Base-by-base conservation (phyloP, 2,329 filamentous ascomycete species). In the Fusarium circinatum region DNA sequence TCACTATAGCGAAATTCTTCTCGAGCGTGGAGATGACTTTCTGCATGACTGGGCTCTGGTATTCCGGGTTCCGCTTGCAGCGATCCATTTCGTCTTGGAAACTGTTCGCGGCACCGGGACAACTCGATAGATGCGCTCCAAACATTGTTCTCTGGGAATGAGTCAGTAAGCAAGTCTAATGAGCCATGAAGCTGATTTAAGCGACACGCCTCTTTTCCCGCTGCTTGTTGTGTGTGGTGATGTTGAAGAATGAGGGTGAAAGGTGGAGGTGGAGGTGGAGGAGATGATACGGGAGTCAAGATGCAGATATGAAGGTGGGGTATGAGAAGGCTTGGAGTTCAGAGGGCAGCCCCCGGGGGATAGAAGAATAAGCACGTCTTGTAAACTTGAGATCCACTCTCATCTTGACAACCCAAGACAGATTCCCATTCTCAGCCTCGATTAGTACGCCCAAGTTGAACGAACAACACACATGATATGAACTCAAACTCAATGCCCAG, bases 41-140 rank as follows among this genome's bases (percentile, higher is more conserved):
- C 9, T 52, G n/a, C n/a, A 52, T 36, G 1, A 1, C 4, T 1
- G 48, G 48, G 17, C 2, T 20, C n/a, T 52, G n/a, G 17, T 15
- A 20, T 8, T 36, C 48, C 1, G 17, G 1, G 6, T 9, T 34
- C 8, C 7, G 1, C 30, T 14, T 7, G 12, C 4, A 3, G 8
- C 17, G 32, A 0, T 15, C 12, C n/a, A 52, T 36, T 0, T 15
- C 3, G 18, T 20, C 6, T 38, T 22, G 45, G 28, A 48, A 48
- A 8, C 2, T 0, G 10, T 6, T 4, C 13, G 45, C 26, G 8
- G 4, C 6, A 18, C 13, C 20, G 34, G 14, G 15, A 17, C 14
- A 17, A 17, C 34, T 36, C 7, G 0, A 15, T 15, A 36, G 34
- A 0, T 8, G 1, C 14, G 34, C 15, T 36, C 34, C 15, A 36